Evolutionary conservation across 169 alveolate species (phyloP).

Genomic region (Eimeria necatrix): DNA sequence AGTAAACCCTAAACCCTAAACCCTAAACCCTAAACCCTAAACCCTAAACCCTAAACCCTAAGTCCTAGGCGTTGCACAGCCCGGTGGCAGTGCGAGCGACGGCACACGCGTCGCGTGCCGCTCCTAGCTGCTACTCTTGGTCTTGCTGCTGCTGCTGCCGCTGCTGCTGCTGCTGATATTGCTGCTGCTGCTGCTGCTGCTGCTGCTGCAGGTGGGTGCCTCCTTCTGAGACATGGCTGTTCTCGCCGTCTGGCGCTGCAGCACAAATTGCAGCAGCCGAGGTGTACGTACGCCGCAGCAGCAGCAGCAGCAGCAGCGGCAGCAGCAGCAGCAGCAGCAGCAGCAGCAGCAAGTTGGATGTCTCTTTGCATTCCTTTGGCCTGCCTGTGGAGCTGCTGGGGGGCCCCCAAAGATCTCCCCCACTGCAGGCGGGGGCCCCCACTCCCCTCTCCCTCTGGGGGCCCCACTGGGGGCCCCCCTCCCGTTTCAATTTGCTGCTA

Average conservation of each 20-base stretch:
- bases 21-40: not conserved
- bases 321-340: too few relatives aligned
- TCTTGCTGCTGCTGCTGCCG: not conserved
- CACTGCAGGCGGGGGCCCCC: not conserved
- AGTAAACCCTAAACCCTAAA: slow-evolving; percentile 16
- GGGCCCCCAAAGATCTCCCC: not conserved
- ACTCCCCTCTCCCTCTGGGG: not conserved
- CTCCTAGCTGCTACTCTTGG: not conserved
- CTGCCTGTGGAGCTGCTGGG: slow-evolving; percentile 5
- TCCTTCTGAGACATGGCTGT: not conserved
- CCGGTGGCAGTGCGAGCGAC: too few relatives aligned
- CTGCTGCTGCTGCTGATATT: slow-evolving; percentile 4
- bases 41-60: too few relatives aligned
- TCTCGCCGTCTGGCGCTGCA: slow-evolving; percentile 10
- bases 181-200: slow-evolving; percentile 49
- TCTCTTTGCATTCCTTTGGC: slow-evolving; percentile 22
- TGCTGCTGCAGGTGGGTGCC: slow-evolving; percentile 15
- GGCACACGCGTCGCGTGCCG: too few relatives aligned
- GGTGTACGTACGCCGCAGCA: not conserved
- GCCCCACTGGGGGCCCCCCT: not conserved
- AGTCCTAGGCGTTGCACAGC: too few relatives aligned
- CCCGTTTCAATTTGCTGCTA: not conserved
- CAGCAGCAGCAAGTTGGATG: slow-evolving; percentile 18
- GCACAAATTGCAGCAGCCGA: not conserved
- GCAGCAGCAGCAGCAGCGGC: too few relatives aligned